These are phyloP conservation scores for Hypomyces rosellus DNA, from an alignment of 2,329 filamentous ascomycete genomes.

Conservation along the genomic window DNA sequence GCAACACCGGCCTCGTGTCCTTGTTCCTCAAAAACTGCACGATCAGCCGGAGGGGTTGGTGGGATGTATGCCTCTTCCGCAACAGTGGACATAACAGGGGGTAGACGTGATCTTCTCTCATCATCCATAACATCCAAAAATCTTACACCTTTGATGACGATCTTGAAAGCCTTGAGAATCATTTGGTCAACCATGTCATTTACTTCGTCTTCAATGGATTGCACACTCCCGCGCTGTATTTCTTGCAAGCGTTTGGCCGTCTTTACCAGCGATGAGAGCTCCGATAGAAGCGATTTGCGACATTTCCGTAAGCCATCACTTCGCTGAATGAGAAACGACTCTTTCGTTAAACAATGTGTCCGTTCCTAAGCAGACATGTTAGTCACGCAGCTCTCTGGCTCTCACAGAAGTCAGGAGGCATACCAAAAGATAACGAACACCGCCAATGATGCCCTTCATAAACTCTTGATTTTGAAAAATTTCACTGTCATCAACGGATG, in stretches of 20 bases:
- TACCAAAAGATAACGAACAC: constrained; percentile 84
- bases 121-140: constrained; percentile 84
- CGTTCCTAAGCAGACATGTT: constrained; percentile 56
- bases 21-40: constrained; percentile 40
- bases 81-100: constrained; percentile 53
- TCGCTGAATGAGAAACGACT: constrained; percentile 66
- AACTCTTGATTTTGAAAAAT: constrained; percentile 90
- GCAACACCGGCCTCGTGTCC: constrained; percentile 29
- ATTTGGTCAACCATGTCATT: constrained; percentile 85
- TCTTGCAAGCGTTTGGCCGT: constrained; percentile 81
- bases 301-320: constrained; percentile 72
- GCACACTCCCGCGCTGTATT: constrained; percentile 46
- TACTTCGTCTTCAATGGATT: constrained; percentile 46
- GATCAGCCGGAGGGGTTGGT: constrained; percentile 58
- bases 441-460: constrained; percentile 88
- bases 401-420: constrained; percentile 29
- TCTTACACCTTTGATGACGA: constrained; percentile 82
- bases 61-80: constrained; percentile 53
- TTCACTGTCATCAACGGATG: constrained; percentile 65
- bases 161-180: constrained; percentile 87
- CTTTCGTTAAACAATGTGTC: constrained; percentile 79
- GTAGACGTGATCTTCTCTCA: constrained; percentile 44
- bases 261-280: constrained; percentile 84
- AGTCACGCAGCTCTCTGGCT: neutral
- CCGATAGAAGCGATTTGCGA: constrained; percentile 81